Evolutionary conservation across 805 yeast genomes (phyloP), one percentile per base, ranked within the genome.

Genomic region (Sugiyamaella mastotermitis): DNA sequence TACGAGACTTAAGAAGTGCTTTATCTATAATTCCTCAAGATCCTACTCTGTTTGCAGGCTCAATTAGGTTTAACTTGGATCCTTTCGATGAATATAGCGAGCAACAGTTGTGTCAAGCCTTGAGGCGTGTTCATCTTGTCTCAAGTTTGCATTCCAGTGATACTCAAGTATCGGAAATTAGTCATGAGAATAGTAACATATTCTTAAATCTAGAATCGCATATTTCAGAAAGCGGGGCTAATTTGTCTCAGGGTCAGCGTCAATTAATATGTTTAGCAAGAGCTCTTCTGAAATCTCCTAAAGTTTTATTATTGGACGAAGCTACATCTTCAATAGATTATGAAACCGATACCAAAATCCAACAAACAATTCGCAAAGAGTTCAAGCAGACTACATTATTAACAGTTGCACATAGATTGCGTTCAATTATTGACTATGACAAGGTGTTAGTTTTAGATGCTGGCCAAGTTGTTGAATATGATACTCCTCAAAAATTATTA

Each of bases 321-420:
- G 94, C 84, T 5, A 79, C 85, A 2, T 70, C 69, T 1, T 64
- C 69, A 3, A 65, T 85, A 45, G 95, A 85, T 61, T 84, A 82
- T 53, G 85, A 81, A 52, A 84, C 95, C 0, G 95, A 85, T 57
- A 68, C 80, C 3, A 74, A 72, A 55, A 81, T 85, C 45, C 95
- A 85, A 56, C 48, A 65, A 10, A 81, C 94, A 3, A 81, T 80
- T 41, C 66, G 73, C 9, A 63, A 64, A n/a, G 86, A 83, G 53
- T 85, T 85, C 53, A 39, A 60, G 2, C 61, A 74, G 21, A 78
- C 90, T 47, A 84, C 95, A 0, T 77, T 84, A 37, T 62, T 85
- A 45, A 83, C 94, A 48, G 84, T 85, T 60, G 95, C 95, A 3
- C 95, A 85, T 58, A 68, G 95, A 45, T 67, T 86, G 64, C 74